These are phyloP conservation scores for Fraxinus velutina DNA, from an alignment of 305 asterid species.

Conservation along the genomic window DNA sequence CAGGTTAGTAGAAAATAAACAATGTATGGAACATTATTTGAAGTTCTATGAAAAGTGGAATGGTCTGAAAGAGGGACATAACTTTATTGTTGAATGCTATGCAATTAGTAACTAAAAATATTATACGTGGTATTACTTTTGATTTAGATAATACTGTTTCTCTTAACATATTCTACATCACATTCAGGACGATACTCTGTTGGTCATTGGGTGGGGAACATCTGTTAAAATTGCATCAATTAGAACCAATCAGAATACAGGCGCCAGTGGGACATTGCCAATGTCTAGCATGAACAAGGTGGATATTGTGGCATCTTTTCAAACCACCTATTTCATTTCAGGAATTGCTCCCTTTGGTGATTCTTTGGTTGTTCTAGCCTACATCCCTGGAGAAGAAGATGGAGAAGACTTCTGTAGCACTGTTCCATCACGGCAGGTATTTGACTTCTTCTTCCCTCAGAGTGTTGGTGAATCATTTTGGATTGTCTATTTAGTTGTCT, in stretches of 20 bases:
- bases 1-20: slow-evolving; percentile 55
- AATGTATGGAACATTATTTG: background rate
- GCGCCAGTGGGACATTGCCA: slow-evolving; percentile 60
- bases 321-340: slow-evolving; percentile 85
- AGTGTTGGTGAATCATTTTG: slow-evolving; percentile 7
- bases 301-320: slow-evolving; percentile 95
- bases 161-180: slow-evolving; percentile 30
- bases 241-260: slow-evolving; percentile 54
- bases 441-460: slow-evolving; percentile 20
- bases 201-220: slow-evolving; percentile 98
- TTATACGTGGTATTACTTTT: slow-evolving; percentile 10
- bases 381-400: slow-evolving; percentile 80
- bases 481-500: slow-evolving; percentile 4
- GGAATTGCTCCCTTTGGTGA: slow-evolving; percentile 98
- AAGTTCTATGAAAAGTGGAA: slow-evolving; percentile 10
- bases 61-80: slow-evolving; percentile 19
- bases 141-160: slow-evolving; percentile 18
- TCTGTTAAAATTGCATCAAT: slow-evolving; percentile 80
- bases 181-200: slow-evolving; percentile 74
- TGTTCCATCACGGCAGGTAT: slow-evolving; percentile 88
- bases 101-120: slow-evolving; percentile 12
- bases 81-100: background rate
- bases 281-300: slow-evolving; percentile 81
- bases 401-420: slow-evolving; percentile 73
- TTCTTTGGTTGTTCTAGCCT: slow-evolving; percentile 87